phyloP scores from a whole-genome alignment of 495 filamentous ascomycete species.

The Neurospora sp. region DNA sequence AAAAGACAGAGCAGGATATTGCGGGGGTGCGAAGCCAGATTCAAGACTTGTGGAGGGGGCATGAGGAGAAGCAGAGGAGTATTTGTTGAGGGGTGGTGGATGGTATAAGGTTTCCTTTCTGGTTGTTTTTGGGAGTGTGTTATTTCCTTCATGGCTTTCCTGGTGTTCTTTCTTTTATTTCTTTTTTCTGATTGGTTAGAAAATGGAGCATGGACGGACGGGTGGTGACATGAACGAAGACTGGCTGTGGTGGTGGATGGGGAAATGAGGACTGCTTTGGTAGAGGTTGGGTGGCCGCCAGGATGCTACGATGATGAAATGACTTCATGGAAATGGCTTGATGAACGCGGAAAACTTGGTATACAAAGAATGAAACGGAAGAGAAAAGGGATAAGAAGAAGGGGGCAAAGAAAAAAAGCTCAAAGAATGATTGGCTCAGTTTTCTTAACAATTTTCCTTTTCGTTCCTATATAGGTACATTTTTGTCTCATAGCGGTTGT shows the following conservation, averaged over 20 bases:
- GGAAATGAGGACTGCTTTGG: background rate
- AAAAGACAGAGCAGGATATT: slow-evolving; percentile 58
- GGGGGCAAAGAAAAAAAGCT: background rate
- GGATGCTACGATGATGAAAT: background rate
- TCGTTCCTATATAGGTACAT: background rate
- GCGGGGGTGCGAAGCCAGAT: slow-evolving; percentile 57
- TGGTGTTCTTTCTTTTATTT: background rate
- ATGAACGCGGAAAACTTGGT: background rate
- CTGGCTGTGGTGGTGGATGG: background rate
- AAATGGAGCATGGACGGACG: background rate
- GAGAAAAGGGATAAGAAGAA: background rate
- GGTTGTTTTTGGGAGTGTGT: background rate
- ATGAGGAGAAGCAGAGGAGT: slow-evolving; percentile 27
- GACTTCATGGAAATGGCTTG: background rate
- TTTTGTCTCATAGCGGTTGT: background rate
- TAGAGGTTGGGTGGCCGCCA: background rate
- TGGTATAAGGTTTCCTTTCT: background rate
- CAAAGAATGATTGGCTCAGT: background rate
- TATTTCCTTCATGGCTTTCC: background rate
- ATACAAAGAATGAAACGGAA: background rate
- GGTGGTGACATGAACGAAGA: background rate
- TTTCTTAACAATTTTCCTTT: background rate
- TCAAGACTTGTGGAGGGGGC: slow-evolving; percentile 39
- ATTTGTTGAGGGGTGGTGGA: background rate
- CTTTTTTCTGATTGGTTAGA: background rate